Conservation (phyloP, 2,329 filamentous ascomycete species). For the Berkeleyomyces basicola region DNA sequence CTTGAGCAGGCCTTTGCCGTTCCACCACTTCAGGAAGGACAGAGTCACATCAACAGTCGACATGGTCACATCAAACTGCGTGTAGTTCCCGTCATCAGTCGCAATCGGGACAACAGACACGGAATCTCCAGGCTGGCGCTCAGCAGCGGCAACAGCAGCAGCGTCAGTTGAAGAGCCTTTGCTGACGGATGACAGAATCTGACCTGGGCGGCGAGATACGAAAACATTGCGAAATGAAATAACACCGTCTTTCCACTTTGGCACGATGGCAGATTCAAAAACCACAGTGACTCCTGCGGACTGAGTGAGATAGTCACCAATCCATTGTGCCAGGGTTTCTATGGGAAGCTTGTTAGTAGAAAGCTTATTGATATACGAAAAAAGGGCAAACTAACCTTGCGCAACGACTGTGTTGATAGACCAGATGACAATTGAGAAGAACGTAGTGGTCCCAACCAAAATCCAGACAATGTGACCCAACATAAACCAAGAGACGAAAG, state of each 20-base stretch:
- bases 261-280: constrained; percentile 95
- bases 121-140: constrained; percentile 35
- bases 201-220: constrained; percentile 77
- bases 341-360: background rate
- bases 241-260: constrained; percentile 85
- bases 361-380: background rate
- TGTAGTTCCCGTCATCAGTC: constrained; percentile 88
- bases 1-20: constrained; percentile 76
- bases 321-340: constrained; percentile 86
- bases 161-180: constrained; percentile 80
- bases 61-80: constrained; percentile 89
- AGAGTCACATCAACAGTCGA: constrained; percentile 91
- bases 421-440: constrained; percentile 81
- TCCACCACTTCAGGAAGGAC: constrained; percentile 98
- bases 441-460: constrained; percentile 90
- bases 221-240: constrained; percentile 96
- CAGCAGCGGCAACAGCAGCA: constrained; percentile 69
- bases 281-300: constrained; percentile 87
- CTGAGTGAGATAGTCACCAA: constrained; percentile 88
- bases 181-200: constrained; percentile 64
- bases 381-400: constrained; percentile 44
- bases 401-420: constrained; percentile 93
- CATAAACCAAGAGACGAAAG: constrained; percentile 85
- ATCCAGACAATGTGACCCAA: constrained; percentile 90
- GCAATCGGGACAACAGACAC: constrained; percentile 24